Conservation (phyloP, 2,329 filamentous ascomycete species). For the Colletotrichum zoysiae region DNA sequence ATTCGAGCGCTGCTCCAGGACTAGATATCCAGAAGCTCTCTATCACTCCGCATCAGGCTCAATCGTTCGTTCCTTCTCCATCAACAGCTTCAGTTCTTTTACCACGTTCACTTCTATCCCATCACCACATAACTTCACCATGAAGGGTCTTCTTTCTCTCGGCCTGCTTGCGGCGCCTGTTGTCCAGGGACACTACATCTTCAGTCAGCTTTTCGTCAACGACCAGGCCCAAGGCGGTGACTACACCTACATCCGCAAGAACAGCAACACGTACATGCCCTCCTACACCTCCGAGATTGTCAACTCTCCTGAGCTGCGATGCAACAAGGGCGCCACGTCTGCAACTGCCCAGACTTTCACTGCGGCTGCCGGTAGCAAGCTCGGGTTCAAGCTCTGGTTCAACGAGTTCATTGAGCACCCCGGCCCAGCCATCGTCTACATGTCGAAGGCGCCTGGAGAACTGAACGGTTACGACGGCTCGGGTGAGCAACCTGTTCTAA, state of each 20-base stretch:
- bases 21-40: neutral
- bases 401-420: conserved; percentile 29
- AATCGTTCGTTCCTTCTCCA: neutral
- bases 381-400: conserved; percentile 30
- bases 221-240: conserved; percentile 34
- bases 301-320: conserved; percentile 14
- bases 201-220: conserved; percentile 42
- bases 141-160: conserved; percentile 8
- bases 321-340: conserved; percentile 22
- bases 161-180: conserved; percentile 9
- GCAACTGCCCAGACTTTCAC: conserved; percentile 9
- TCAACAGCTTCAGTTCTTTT: neutral
- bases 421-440: conserved; percentile 34
- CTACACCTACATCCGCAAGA: conserved; percentile 39
- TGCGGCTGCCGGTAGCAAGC: conserved; percentile 18
- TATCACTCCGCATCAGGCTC: neutral
- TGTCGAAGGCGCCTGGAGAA: conserved; percentile 12
- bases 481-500: neutral
- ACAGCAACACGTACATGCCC: conserved; percentile 34
- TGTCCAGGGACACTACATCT: conserved; percentile 43
- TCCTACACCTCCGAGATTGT: conserved; percentile 1
- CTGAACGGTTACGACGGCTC: conserved; percentile 40
- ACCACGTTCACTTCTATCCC: conserved; percentile 2
- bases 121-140: neutral
- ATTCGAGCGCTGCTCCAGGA: neutral